Base-by-base conservation (phyloP, 345 rosid genomes). In the Isatis tinctoria region DNA sequence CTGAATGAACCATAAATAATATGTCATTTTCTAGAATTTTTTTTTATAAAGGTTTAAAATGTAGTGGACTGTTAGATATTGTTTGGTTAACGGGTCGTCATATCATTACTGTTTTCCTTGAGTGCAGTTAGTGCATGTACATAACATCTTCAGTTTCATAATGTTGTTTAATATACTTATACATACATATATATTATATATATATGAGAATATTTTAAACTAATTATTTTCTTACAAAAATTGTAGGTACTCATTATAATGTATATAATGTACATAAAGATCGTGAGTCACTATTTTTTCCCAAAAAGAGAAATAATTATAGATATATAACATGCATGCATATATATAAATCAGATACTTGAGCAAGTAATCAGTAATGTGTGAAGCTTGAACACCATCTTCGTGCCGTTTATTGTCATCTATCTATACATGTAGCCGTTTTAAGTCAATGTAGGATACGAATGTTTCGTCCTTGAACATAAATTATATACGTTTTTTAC, bases 381-480 rank as follows among this genome's bases (percentile, higher is more conserved):
- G n/a, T 51, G 56, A 47, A 49, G 28, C 30, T n/a, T 10, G 56
- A 51, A 51, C 13, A 24, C 22, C 24, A 24, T 48, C 54, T 48
- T 45, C 17, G 24, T 47, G 52, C 26, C 52, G 12, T 47, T 6
- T 18, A 47, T 47, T 45, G 49, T 44, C 20, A 4, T 33, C 9
- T 6, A 8, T 45, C 22, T 45, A 49, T 54, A 13, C 32, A 20
- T 60, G n/a, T 52, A 60, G 58, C 30, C 30, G 45, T 75, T 44
- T 36, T 0, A 61, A 69, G 75, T 76, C 70, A 76, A 69, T 45
- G 65, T 70, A 76, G 65, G 45, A 62, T 62, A 75, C 35, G 49
- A 69, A 33, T 43, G 37, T 69, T 75, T 60, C 69, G 49, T 51
- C 40, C 27, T 39, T 30, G 56, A 24, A 43, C 59, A 28, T 57